Base-by-base conservation (phyloP, 768 basidiomycete genomes). In the Xerocomellus dryophilus region DNA sequence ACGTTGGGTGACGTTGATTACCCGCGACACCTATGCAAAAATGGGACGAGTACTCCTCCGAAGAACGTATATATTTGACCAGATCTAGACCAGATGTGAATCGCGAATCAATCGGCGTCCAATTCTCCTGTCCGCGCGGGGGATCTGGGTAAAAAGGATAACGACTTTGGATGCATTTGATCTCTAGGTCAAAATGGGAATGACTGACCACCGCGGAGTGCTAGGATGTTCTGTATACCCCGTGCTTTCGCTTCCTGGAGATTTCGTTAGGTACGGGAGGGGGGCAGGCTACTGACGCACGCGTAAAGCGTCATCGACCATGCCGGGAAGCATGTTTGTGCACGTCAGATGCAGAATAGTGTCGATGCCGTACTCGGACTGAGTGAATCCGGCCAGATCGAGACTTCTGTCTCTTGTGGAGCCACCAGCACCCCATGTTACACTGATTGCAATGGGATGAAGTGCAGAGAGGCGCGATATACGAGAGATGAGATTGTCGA, bases 361-460 rank as follows among this genome's bases (percentile, higher is more conserved):
- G 61, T 97, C 91, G 41, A 95, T 74, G 1, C 81, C 84, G 70
- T 90, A 81, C 51, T 85, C 82, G 17, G 76, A 73, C 68, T 93
- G 90, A 2, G 83, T 83, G 50, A 92, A 71, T 11, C 81, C 81
- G 0, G 94, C 95, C 3, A 99, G 81, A 59, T 95, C 93, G 38
- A 99, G 75, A 66, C 85, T 91, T 31, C 89, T 80, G 32, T 94
- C 90, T 61, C 82, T 92, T 0, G 96, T 98, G 7, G 85, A 84
- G 2, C 97, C 96, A 10, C 97, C 96, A 0, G 97, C 96, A 41
- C 97, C 97, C 97, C 97, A 98, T 63, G 97, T 98, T 20, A 98
- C 81, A 63, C 87, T 94, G 53, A 98, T 80, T 21, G 90, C 94
- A 7, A 94, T 76, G 7, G 94, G 93, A 34, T 83, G 74, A 14